Base-by-base conservation (phyloP, 257 asterid genomes). In the Ilex aquifolium region DNA sequence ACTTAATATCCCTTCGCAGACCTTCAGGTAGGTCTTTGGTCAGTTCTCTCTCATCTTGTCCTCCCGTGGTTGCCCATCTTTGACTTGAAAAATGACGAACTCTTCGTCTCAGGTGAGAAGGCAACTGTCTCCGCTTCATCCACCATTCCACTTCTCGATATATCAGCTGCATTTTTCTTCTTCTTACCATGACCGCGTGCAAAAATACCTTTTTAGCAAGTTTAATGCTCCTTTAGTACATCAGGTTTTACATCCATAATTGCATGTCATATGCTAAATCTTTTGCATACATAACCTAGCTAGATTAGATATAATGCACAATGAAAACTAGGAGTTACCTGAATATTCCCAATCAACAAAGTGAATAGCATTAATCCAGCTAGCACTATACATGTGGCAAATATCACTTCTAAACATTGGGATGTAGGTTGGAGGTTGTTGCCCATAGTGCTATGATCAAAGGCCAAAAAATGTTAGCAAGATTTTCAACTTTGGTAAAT, bases 71-170 rank as follows among this genome's bases (percentile, higher is more conserved):
- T 31, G 90, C 59, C 91, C 94, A 90, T 44, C 87, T 73, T 16
- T 85, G 97, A 32, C 91, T 79, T 48, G 90, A 96, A 67, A 80
- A 85, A 36, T 85, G 87, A 6, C 95, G 82, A 57, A 93, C 99
- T 65, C 99, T 78, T 31, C 74, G 83, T 63, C 99, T 74, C 31
- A 93, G 79, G 11, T 67, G 84, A 7, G 93, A 76, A 2, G 99
- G 99, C 65, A 93, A 58, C 12, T 93, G 99, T 57, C 99, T 76
- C 59, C 97, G 80, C 71, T 48, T 85, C 99, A 93, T 93, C 99
- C 99, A 93, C 99, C 99, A 87, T 66, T 93, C 99, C 94, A 93
- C 80, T 69, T 93, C 99, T 30, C 97, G 73, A 67, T 85, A 84
- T 67, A 97, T 76, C 57, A 87, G 77, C 72, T 90, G 99, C 96